A percentile compares a stretch with the other conserved stretches of the same genome.
These are phyloP conservation scores for Colletotrichum neosansevieriae DNA, from an alignment of 2,329 filamentous ascomycete species.

Conservation along the genomic window DNA sequence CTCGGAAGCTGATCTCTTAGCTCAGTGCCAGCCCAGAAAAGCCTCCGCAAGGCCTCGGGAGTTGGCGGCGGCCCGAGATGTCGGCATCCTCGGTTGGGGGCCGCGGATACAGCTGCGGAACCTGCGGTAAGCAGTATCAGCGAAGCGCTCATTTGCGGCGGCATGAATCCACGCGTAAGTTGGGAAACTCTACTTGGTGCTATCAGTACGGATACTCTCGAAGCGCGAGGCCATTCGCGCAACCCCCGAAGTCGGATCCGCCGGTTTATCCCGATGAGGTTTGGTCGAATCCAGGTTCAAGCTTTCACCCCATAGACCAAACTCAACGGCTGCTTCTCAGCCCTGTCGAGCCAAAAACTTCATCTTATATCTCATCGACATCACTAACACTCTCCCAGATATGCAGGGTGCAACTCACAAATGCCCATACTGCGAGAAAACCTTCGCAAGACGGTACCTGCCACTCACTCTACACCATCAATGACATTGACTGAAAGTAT, in stretches of 20 bases:
- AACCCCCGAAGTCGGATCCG: not conserved
- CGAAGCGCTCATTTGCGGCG: slow-evolving; percentile 45
- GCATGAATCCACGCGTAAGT: slow-evolving; percentile 46
- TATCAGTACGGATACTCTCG: not conserved
- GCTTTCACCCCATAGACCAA: not conserved
- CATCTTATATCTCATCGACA: slow-evolving; percentile 4
- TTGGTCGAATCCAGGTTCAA: not conserved
- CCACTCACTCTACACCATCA: not conserved
- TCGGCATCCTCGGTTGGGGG: slow-evolving; percentile 9
- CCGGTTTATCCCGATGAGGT: not conserved
- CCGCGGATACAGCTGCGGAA: slow-evolving; percentile 37
- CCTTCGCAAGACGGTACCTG: slow-evolving; percentile 42
- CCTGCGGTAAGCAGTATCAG: slow-evolving; percentile 45
- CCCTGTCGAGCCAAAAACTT: not conserved
- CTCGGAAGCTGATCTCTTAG: not conserved
- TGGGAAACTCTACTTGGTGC: not conserved
- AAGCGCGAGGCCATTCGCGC: not conserved
- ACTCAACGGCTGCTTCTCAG: not conserved
- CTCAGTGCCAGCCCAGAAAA: not conserved
- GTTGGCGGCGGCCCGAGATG: slow-evolving; percentile 7
- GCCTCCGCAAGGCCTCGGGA: not conserved
- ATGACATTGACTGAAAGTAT: not conserved
- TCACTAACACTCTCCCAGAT: slow-evolving; percentile 25
- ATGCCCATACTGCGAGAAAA: slow-evolving; percentile 42
- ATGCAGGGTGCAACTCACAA: slow-evolving; percentile 32